These are phyloP conservation scores for Umbelopsis isabellina DNA, from an alignment of 192 early-diverging fungal genomes.

Conservation along the genomic window DNA sequence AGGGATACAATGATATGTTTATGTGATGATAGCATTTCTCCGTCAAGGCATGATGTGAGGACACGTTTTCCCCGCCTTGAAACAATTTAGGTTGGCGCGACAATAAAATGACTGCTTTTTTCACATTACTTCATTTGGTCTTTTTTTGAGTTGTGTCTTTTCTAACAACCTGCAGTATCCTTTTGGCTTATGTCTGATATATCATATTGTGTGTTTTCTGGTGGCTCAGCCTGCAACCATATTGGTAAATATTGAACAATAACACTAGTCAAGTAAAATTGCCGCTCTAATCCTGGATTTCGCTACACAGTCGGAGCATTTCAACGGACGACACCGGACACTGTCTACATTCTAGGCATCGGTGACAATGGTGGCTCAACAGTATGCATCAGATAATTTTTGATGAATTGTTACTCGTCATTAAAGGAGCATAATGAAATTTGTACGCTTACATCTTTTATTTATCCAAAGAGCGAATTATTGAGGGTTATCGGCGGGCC, in stretches of 20 bases:
- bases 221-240: slow-evolving; percentile 76
- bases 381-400: slow-evolving; percentile 30
- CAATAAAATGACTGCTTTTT: neutral
- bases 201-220: slow-evolving; percentile 71
- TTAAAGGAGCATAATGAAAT: neutral
- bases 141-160: too few species aligned
- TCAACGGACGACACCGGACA: slow-evolving; percentile 63
- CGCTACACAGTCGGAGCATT: slow-evolving; percentile 46
- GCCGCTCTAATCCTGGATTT: neutral
- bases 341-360: slow-evolving; percentile 73
- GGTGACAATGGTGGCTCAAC: slow-evolving; percentile 72
- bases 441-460: slow-evolving; percentile 42
- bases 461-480: slow-evolving; percentile 57
- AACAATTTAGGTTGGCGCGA: neutral
- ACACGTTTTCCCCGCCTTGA: neutral
- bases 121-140: neutral
- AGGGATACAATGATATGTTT: slow-evolving; percentile 59
- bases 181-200: neutral
- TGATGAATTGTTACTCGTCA: neutral
- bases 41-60: neutral
- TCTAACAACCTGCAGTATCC: neutral
- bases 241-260: slow-evolving; percentile 43
- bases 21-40: slow-evolving; percentile 33
- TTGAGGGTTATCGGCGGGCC: slow-evolving; percentile 76
- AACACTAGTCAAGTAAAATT: neutral